phyloP scores from a whole-genome alignment of 371 early-diverging fungal genomes.

The Modicella reniformis region DNA sequence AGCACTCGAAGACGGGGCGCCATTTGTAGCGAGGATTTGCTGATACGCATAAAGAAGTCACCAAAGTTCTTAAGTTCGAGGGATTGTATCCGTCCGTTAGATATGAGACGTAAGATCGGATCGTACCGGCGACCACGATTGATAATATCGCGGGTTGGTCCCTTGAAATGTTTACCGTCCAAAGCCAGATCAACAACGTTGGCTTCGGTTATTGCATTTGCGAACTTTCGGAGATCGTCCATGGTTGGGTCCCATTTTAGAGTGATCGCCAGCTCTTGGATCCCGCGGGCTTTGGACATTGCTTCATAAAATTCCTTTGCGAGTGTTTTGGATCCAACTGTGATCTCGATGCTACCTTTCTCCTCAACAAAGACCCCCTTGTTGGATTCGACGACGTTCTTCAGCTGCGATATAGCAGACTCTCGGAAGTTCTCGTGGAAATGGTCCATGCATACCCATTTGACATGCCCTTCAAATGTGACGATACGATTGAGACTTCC shows the following conservation, averaged over 20 bases:
- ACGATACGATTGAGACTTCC: conserved; percentile 29
- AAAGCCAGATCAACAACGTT: conserved; percentile 3
- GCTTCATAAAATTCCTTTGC: conserved; percentile 18
- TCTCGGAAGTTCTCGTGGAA: conserved; percentile 8
- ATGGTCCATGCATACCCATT: conserved; percentile 30
- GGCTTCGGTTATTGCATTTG: neutral
- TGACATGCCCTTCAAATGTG: conserved; percentile 17
- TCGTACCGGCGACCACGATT: conserved; percentile 15
- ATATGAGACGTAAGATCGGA: conserved; percentile 17
- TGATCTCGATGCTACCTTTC: conserved; percentile 3
- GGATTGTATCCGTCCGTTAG: conserved; percentile 4
- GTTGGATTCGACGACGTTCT: neutral
- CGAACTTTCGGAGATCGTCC: conserved; percentile 20
- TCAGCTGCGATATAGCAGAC: neutral
- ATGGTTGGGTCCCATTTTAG: conserved; percentile 10
- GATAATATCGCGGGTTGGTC: neutral
- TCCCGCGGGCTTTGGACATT: conserved; percentile 4
- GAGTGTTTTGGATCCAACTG: neutral
- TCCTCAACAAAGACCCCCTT: conserved; percentile 13
- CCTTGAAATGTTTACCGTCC: neutral
- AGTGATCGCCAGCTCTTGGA: conserved; percentile 12
- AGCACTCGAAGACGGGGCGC: neutral
- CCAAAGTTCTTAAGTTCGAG: conserved; percentile 1
- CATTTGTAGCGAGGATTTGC: neutral
- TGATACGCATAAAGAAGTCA: conserved; percentile 12